phyloP scores from a whole-genome alignment of 768 basidiomycete species.

The Phlebiopsis gigantea region DNA sequence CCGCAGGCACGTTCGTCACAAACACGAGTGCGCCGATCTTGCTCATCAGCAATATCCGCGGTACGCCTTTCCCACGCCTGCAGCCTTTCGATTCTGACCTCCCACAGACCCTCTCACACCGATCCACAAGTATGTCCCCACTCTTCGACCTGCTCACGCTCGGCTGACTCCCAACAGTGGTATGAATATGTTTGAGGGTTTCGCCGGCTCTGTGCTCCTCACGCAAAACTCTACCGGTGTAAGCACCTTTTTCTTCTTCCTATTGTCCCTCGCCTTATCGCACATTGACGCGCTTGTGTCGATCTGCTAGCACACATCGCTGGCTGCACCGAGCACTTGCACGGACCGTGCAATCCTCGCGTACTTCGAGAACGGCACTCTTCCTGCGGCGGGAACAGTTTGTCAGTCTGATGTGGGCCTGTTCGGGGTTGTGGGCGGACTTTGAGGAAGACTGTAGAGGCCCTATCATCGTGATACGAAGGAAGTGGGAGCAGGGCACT shows the following conservation, averaged over 20 bases:
- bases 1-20: background rate
- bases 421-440: too few relatives aligned
- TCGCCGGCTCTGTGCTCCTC: background rate
- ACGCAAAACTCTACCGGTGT: background rate
- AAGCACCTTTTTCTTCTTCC: background rate
- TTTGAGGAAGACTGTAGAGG: too few relatives aligned
- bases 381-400: conserved; percentile 35
- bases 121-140: background rate
- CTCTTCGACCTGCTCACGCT: background rate
- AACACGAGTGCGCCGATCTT: background rate
- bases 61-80: background rate
- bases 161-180: background rate
- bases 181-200: background rate
- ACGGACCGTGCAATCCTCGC: conserved; percentile 29
- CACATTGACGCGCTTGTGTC: too few relatives aligned
- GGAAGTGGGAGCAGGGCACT: too few relatives aligned
- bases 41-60: background rate
- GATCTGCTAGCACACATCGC: conserved; percentile 7
- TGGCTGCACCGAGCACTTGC: conserved; percentile 25
- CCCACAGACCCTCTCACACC: background rate
- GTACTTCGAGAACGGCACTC: conserved; percentile 36
- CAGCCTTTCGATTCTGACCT: background rate
- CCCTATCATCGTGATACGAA: too few relatives aligned
- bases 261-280: background rate
- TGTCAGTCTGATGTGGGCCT: conserved; percentile 30